A percentile compares a stretch with the other conserved stretches of the same genome.
These are phyloP conservation scores for Irpex lacteus DNA, from an alignment of 1,284 basidiomycete genomes.

Conservation along the genomic window DNA sequence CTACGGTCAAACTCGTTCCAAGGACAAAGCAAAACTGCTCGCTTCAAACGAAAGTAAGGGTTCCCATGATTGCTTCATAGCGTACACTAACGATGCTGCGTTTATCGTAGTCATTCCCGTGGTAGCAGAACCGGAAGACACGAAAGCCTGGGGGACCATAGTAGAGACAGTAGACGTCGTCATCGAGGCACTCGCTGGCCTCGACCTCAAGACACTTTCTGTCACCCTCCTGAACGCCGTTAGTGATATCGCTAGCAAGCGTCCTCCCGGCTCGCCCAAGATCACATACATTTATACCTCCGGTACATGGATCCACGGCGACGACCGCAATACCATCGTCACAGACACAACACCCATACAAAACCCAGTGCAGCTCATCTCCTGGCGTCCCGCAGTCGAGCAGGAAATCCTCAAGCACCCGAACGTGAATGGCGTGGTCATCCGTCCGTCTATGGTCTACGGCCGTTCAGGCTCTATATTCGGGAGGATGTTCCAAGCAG, in stretches of 20 bases:
- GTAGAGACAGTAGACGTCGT: constrained; percentile 43
- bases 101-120: constrained; percentile 42
- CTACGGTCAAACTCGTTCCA: constrained; percentile 46
- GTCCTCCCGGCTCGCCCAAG: constrained; percentile 33
- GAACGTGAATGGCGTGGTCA: constrained; percentile 46
- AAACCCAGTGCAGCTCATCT: constrained; percentile 27
- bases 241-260: constrained; percentile 22
- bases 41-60: constrained; percentile 43
- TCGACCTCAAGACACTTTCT: constrained; percentile 21
- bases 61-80: background rate
- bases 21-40: constrained; percentile 36
- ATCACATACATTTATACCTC: constrained; percentile 51
- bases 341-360: constrained; percentile 35
- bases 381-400: constrained; percentile 38
- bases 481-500: constrained; percentile 36
- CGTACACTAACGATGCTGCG: background rate
- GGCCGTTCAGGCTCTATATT: constrained; percentile 43
- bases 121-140: constrained; percentile 36
- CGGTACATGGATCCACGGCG: constrained; percentile 46
- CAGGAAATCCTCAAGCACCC: constrained; percentile 31
- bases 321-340: constrained; percentile 32
- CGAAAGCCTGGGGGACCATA: constrained; percentile 38
- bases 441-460: constrained; percentile 47
- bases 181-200: constrained; percentile 36
- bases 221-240: constrained; percentile 34